Conservation (phyloP, 2,329 filamentous ascomycete genomes). For the Fusarium sacchari region DNA sequence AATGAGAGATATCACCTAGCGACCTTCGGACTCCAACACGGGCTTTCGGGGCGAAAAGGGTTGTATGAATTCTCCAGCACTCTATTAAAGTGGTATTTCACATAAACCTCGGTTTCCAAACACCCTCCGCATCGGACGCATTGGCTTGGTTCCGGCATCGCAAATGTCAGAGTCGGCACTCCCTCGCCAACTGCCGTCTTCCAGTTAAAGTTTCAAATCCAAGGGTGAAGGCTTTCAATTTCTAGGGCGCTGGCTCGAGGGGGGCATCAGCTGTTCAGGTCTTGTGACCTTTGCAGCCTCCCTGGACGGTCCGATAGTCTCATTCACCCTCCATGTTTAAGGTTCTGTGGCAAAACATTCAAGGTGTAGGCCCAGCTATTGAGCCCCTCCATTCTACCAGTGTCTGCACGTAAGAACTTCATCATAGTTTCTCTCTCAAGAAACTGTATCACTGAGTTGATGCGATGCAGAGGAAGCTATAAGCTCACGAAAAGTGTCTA, state of each 20-base stretch:
- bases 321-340: background rate
- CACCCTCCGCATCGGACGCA: background rate
- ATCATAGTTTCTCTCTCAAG: background rate
- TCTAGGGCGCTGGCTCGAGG: background rate
- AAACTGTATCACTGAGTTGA: background rate
- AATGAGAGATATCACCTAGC: background rate
- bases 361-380: too few relatives aligned
- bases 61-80: accelerated
- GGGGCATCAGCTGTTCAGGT: background rate
- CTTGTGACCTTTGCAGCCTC: background rate
- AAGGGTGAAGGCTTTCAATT: background rate
- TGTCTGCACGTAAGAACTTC: background rate
- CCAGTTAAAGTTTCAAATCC: too few relatives aligned
- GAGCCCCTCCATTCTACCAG: background rate
- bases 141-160: background rate
- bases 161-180: background rate
- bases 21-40: accelerated
- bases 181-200: too few relatives aligned
- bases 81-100: accelerated
- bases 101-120: too few relatives aligned
- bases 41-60: background rate
- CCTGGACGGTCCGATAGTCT: background rate
- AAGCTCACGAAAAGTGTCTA: background rate
- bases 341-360: background rate
- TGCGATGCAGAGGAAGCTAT: background rate